Conservation (phyloP, 129 eudicot genomes). For the Mikania micrantha region DNA sequence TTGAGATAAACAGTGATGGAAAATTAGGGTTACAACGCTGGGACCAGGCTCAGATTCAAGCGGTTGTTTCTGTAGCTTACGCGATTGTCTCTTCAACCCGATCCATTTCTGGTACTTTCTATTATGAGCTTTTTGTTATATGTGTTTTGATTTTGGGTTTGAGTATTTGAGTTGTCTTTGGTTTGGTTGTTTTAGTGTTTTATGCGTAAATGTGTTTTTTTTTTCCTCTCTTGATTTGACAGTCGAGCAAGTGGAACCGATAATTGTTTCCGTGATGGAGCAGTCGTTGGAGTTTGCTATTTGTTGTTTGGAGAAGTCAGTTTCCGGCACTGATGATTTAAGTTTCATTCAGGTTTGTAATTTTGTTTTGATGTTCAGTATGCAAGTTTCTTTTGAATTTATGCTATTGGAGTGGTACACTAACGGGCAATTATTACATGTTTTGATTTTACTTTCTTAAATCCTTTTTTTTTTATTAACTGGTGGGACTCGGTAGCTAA, state of each 20-base stretch:
- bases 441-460: neutral
- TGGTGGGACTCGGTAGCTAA: conserved; percentile 2
- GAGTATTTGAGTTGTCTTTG: neutral
- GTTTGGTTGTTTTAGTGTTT: neutral
- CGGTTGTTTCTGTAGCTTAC: conserved; percentile 36
- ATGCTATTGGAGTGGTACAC: neutral
- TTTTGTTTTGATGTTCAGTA: conserved; percentile 12
- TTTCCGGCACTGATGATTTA: conserved; percentile 33
- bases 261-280: conserved; percentile 62
- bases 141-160: neutral
- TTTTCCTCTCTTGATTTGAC: conserved; percentile 16
- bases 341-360: conserved; percentile 60
- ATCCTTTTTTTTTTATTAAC: too few species aligned
- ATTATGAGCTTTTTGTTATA: neutral
- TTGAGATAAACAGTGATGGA: conserved; percentile 28
- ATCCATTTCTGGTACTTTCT: conserved; percentile 33
- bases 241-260: conserved; percentile 80
- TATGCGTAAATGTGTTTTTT: conserved; percentile 6
- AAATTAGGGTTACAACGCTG: conserved; percentile 46
- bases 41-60: conserved; percentile 47
- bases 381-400: neutral
- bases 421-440: neutral
- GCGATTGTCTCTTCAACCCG: conserved; percentile 36
- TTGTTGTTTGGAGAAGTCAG: conserved; percentile 67
- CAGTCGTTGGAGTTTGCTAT: conserved; percentile 70